Evolutionary conservation across 768 basidiomycete genomes (phyloP), one percentile per base, ranked within the genome.

Genomic region (Boletus sp.): DNA sequence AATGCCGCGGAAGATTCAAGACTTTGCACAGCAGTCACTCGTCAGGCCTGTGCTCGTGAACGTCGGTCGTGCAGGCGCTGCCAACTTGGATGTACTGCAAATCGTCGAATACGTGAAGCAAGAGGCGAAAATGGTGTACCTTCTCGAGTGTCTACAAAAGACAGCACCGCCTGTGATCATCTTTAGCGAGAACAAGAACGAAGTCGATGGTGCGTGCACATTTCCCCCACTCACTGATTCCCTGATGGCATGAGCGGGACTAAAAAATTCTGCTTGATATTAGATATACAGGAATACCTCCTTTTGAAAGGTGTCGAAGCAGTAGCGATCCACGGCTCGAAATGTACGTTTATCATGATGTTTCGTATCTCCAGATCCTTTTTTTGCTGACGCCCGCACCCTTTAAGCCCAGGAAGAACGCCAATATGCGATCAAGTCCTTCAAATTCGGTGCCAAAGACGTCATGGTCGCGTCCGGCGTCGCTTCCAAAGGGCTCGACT

Each of bases 381-480:
- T 25, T 32, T 45, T 48, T 15, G 53, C 30, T 48, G 40, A 53
- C 29, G 7, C 25, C 19, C 35, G 1, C 41, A 23, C 61, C 8
- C n/a, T 4, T 8, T 14, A 43, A 98, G 95, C 89, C 2, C 97
- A 98, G 73, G 97, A 99, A 75, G 97, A 98, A 72, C 90, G 97
- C 7, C 96, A 98, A 71, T 99, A 98, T 65, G 97, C 97, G 45
- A 98, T 99, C 74, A 93, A 90, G 68, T 88, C 97, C 0, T 99
- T 99, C 79, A 98, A 98, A 69, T 85, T 88, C 1, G 97, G 97
- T 27, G 90, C 86, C 39, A 99, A 99, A 68, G 97, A 99, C 70
- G 96, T 98, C 45, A 98, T 98, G 97, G 97, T 99, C 30, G 97
- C 97, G 3, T 98, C 95, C 4, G 87, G 95, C 30, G 93, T 99